A percentile compares a stretch with the other conserved stretches of the same genome.
Evolutionary conservation across 2,329 filamentous ascomycete genomes (phyloP).

Genomic region (Thelonectria olida): DNA sequence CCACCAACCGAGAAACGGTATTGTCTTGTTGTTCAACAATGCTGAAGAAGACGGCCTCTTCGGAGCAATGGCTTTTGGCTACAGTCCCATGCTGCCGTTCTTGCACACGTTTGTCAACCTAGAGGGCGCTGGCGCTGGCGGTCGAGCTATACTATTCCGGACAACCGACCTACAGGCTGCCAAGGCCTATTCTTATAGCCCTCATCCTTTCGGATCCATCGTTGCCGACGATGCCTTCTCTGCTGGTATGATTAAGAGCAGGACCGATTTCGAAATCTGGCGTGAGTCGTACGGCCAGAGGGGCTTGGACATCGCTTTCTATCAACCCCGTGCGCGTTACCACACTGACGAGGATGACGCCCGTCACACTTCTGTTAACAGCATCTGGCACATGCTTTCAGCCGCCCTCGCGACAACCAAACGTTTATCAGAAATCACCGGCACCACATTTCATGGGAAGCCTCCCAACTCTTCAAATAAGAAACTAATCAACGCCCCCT

Average conservation of each 20-base stretch:
- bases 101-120: constrained; percentile 92
- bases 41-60: constrained; percentile 94
- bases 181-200: constrained; percentile 74
- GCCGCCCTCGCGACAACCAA: constrained; percentile 79
- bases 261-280: constrained; percentile 91
- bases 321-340: constrained; percentile 84
- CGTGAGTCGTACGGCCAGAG: constrained; percentile 80
- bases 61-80: constrained; percentile 84
- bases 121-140: constrained; percentile 92
- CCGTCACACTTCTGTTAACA: constrained; percentile 75
- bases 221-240: constrained; percentile 87
- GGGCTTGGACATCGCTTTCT: constrained; percentile 92
- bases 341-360: constrained; percentile 91
- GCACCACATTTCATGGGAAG: constrained; percentile 70
- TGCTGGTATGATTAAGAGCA: constrained; percentile 78
- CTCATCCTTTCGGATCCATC: constrained; percentile 85
- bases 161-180: constrained; percentile 89
- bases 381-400: constrained; percentile 95
- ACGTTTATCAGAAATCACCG: constrained; percentile 74
- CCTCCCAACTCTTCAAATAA: constrained; percentile 47
- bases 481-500: constrained; percentile 65
- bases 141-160: constrained; percentile 86
- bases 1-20: constrained; percentile 79
- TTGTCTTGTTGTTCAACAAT: constrained; percentile 91
- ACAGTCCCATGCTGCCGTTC: constrained; percentile 82